phyloP scores from a whole-genome alignment of 2,329 filamentous ascomycete genomes.

The Claviceps quebecensis region DNA sequence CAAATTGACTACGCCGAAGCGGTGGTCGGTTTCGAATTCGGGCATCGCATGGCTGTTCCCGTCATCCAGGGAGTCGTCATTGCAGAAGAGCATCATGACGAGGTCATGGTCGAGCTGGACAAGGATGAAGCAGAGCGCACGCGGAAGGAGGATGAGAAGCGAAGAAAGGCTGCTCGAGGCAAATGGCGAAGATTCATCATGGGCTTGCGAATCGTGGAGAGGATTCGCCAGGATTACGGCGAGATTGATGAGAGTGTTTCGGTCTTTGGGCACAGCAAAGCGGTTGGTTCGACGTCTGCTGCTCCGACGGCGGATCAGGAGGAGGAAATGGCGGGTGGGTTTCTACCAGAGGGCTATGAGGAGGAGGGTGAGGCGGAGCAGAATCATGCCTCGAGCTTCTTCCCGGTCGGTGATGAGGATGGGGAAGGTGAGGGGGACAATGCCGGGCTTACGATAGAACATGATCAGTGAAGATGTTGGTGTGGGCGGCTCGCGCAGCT shows the following conservation, averaged over 20 bases:
- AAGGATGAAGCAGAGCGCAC: constrained; percentile 62
- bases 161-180: constrained; percentile 55
- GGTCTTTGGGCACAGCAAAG: constrained; percentile 37
- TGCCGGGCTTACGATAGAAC: constrained; percentile 21
- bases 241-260: constrained; percentile 39
- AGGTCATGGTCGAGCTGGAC: constrained; percentile 64
- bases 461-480: constrained; percentile 6
- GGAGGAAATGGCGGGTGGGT: constrained; percentile 45
- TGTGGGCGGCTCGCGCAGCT: not conserved
- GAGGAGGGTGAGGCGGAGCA: constrained; percentile 28
- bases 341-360: constrained; percentile 43
- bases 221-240: constrained; percentile 65
- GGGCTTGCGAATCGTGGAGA: constrained; percentile 68
- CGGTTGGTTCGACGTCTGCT: constrained; percentile 5
- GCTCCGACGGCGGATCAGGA: constrained; percentile 19
- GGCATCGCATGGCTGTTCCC: constrained; percentile 83
- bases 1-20: constrained; percentile 86
- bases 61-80: constrained; percentile 84
- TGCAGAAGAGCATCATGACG: constrained; percentile 61
- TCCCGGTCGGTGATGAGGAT: constrained; percentile 32
- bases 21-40: constrained; percentile 93
- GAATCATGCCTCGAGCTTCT: constrained; percentile 30
- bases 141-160: constrained; percentile 73
- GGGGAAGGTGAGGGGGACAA: constrained; percentile 22
- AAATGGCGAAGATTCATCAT: constrained; percentile 81